Percentiles rank a stretch among this genome's conserved stretches.
Evolutionary conservation across 345 rosid genomes (phyloP).

Genomic region (Geranium rotundifolium): DNA sequence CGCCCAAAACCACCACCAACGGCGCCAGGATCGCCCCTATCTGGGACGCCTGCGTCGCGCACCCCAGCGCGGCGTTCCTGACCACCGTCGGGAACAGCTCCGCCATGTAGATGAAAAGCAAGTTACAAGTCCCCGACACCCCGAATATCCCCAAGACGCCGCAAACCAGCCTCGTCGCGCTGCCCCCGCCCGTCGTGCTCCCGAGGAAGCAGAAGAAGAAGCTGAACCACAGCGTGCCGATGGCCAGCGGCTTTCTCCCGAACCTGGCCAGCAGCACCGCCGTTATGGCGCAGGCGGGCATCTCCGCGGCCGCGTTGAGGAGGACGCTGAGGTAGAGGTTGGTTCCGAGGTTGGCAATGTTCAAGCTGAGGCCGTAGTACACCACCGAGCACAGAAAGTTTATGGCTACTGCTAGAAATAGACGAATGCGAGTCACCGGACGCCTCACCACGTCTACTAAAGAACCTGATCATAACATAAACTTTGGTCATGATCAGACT

Average conservation of each 20-base stretch:
- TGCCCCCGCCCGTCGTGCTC: slow-evolving; percentile 22
- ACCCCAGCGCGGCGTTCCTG: slow-evolving; percentile 82
- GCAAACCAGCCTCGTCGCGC: slow-evolving; percentile 46
- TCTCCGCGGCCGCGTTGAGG: slow-evolving; percentile 68
- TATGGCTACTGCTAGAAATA: slow-evolving; percentile 41
- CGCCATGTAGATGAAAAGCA: slow-evolving; percentile 66
- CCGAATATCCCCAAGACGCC: slow-evolving; percentile 80
- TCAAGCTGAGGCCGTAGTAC: slow-evolving; percentile 86
- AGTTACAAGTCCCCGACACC: slow-evolving; percentile 77
- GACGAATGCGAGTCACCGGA: slow-evolving; percentile 48
- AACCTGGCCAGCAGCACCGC: slow-evolving; percentile 51
- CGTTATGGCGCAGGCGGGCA: slow-evolving; percentile 75
- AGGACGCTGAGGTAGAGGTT: slow-evolving; percentile 67
- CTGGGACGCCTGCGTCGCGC: slow-evolving; percentile 71
- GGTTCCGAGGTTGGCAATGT: slow-evolving; percentile 77
- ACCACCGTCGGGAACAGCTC: slow-evolving; percentile 91
- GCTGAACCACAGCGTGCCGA: slow-evolving; percentile 77
- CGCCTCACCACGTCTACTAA: slow-evolving; percentile 52
- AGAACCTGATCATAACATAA: no score
- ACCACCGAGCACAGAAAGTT: slow-evolving; percentile 66
- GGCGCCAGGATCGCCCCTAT: slow-evolving; percentile 91
- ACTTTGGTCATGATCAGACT: no score
- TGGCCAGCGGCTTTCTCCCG: slow-evolving; percentile 73
- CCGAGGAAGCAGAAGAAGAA: slow-evolving; percentile 60
- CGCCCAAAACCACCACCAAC: slow-evolving; percentile 69